Base-by-base conservation (phyloP, 371 early-diverging fungal species). In the Neoconidiobolus thromboides region DNA sequence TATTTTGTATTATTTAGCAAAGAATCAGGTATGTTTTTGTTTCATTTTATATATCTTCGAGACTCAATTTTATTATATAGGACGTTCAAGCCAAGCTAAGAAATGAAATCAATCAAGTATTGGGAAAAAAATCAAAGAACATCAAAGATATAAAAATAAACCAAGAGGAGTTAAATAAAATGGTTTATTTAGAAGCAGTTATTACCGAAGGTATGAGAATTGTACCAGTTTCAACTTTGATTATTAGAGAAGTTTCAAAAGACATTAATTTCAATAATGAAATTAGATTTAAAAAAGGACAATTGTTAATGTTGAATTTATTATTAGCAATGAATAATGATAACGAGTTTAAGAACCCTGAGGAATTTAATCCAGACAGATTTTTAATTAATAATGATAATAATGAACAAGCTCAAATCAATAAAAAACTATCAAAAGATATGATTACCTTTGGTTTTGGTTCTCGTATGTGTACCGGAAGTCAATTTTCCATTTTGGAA, bases 1-100 rank as follows among this genome's bases (percentile, higher is more conserved):
- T 15, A 65, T 64, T 14, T 4, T 76, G 47, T 71, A 72, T 59
- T 64, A 67, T 36, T 60, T 78, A 43, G 73, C 71, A 3, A 62
- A 52, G 2, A n/a, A 71, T 61, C 68, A 67, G 26, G 26, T 26
- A 26, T 26, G 26, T 26, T 26, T 26, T 26, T 26, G 26, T 26
- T 26, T 26, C 26, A 26, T 26, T 26, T 26, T 26, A 26, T 26
- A 26, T 26, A 26, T 26, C 26, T 26, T 26, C 26, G 26, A 26
- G 26, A 26, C 26, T 26, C 26, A 26, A 26, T 0, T 26, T 26
- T 26, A 26, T 26, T 26, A 26, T 26, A 26, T 26, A 67, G 4
- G 58, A 48, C 5, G 58, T 60, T 48, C 60, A 66, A 44, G 60
- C 62, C 3, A 63, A 59, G 48, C 46, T 65, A 44, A 50, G 60